These are phyloP conservation scores for Evernia prunastri DNA, from an alignment of 495 filamentous ascomycete genomes.

Conservation along the genomic window DNA sequence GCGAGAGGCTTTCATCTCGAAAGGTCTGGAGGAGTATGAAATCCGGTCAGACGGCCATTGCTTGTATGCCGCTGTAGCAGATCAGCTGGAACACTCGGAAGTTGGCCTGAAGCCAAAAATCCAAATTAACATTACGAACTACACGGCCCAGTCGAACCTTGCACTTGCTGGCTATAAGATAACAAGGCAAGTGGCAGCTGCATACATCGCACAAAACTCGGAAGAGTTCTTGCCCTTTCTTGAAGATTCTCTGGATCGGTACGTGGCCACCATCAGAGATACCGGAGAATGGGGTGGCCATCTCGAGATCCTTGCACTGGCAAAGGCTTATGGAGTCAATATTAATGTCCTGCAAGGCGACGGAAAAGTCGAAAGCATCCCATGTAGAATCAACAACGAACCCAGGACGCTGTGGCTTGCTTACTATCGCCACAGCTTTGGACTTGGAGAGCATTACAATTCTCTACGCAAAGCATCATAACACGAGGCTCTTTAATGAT, in stretches of 20 bases:
- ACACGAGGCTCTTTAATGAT: not conserved
- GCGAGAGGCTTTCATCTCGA: slow-evolving; percentile 52
- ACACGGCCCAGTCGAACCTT: not conserved
- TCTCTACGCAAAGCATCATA: slow-evolving; percentile 45
- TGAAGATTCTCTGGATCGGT: slow-evolving; percentile 70
- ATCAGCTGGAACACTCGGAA: slow-evolving; percentile 55
- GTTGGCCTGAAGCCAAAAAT: slow-evolving; percentile 41
- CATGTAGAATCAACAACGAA: slow-evolving; percentile 38
- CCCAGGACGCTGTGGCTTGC: slow-evolving; percentile 71
- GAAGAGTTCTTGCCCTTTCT: slow-evolving; percentile 66
- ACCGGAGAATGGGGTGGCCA: slow-evolving; percentile 98
- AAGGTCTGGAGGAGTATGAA: slow-evolving; percentile 64
- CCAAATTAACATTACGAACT: not conserved
- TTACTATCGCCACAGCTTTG: slow-evolving; percentile 89
- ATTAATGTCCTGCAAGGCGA: slow-evolving; percentile 81
- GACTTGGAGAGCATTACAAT: slow-evolving; percentile 95
- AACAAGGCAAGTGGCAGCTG: slow-evolving; percentile 42
- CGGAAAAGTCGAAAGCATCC: slow-evolving; percentile 70
- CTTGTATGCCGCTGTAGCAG: slow-evolving; percentile 87
- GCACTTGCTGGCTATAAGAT: slow-evolving; percentile 15
- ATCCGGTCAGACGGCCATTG: slow-evolving; percentile 92
- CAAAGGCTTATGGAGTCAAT: slow-evolving; percentile 71
- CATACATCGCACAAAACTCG: slow-evolving; percentile 51
- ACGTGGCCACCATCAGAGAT: slow-evolving; percentile 69
- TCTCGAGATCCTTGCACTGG: slow-evolving; percentile 78